Evolutionary conservation across 2,329 filamentous ascomycete genomes (phyloP), one percentile per base, ranked within the genome.

Genomic region (Arachnomyces sp.): DNA sequence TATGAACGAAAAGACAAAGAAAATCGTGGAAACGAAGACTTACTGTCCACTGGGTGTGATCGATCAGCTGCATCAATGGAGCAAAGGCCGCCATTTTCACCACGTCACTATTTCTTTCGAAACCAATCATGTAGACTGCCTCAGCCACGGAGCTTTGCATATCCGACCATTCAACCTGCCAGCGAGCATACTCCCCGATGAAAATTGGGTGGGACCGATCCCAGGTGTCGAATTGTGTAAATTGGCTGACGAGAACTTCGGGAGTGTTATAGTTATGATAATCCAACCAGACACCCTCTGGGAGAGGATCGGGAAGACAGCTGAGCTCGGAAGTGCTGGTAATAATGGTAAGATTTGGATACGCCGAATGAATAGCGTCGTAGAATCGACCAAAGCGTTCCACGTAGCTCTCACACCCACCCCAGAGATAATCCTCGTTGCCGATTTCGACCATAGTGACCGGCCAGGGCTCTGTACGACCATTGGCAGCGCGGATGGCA

Each of bases 351-450:
- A 80, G 69, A 32, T 77, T 62, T 0, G 76, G 73, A 43, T 79
- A 77, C 5, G 57, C 60, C 16, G 61, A 59, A 36, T 62, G 67
- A 55, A 81, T 75, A 4, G 76, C 76, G 16, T 76, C 57, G 45
- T 76, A 66, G 57, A 82, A 79, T 51, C 70, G 63, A 7, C 68
- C 68, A 52, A 80, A 79, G 9, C 79, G 73, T 49, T 74, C 63
- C 1, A 66, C 59, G 59, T 72, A 77, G 1, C 68, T 72, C 0
- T 53, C 51, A 2, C 67, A 63, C 4, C 68, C 71, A 8, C 72
- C 71, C 3, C 68, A 68, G 7, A 79, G 70, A 63, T 74, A 74
- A 46, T 83, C 79, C 54, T 83, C 79, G 53, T 83, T 82, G 37
- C 79, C 79, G 29, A 82, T 63, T 56, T 82, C 79, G 40, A 82